These are phyloP conservation scores for Colletotrichum chlorophyti DNA, from an alignment of 2,329 filamentous ascomycete species.

Conservation along the genomic window DNA sequence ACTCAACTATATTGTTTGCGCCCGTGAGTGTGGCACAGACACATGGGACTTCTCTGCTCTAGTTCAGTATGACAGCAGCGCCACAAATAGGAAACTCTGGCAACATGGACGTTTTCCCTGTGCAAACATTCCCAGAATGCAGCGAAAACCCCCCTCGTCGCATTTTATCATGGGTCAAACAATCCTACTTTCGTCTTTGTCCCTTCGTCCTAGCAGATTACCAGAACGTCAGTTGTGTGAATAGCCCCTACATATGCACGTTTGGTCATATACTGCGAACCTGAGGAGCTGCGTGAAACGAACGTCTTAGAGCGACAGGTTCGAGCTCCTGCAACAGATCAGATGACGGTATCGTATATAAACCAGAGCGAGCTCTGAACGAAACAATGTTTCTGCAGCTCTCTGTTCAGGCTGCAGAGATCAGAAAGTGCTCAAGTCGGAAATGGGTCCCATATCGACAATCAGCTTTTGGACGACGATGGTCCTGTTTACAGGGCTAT, in stretches of 20 bases:
- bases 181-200: too few species aligned
- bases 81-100: too few species aligned
- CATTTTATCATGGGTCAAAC: too few species aligned
- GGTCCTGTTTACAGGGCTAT: neutral
- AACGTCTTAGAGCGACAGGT: neutral
- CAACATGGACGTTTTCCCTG: too few species aligned
- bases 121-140: too few species aligned
- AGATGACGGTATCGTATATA: conserved; percentile 16
- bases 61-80: too few species aligned
- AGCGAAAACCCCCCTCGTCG: too few species aligned
- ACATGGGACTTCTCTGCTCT: too few species aligned
- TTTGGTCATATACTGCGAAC: neutral
- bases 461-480: neutral
- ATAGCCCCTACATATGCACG: neutral
- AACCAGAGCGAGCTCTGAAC: too few species aligned
- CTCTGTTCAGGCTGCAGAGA: too few species aligned
- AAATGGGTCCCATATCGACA: neutral
- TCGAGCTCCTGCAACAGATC: conserved; percentile 3
- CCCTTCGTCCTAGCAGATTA: neutral
- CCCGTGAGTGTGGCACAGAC: too few species aligned
- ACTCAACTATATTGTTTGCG: too few species aligned
- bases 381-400: neutral
- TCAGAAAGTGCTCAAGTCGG: neutral
- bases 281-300: conserved; percentile 12
- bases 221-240: neutral